Conservation (phyloP, 306 rosid species). For the Hippophae gyantsensis region DNA sequence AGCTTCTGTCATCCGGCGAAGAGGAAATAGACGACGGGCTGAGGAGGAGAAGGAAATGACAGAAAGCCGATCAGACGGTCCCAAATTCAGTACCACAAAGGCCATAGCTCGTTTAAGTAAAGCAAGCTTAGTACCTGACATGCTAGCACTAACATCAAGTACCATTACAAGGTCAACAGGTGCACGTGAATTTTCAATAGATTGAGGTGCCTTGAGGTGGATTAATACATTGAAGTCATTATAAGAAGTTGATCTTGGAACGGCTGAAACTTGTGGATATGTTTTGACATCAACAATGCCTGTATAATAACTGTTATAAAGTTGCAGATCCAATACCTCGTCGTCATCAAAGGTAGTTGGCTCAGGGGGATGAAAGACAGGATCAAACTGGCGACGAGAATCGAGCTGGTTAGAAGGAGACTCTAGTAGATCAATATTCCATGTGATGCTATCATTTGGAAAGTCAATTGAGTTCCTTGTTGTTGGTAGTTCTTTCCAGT, state of each 20-base stretch:
- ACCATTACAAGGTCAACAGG: conserved; percentile 85
- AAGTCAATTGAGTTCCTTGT: conserved; percentile 33
- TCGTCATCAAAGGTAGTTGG: conserved; percentile 71
- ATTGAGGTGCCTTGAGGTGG: conserved; percentile 75
- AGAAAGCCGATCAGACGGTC: conserved; percentile 76
- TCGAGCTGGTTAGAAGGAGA: conserved; percentile 42
- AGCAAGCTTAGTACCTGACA: conserved; percentile 87
- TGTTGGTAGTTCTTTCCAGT: conserved; percentile 89
- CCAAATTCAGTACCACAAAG: conserved; percentile 80
- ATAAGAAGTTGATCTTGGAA: conserved; percentile 46
- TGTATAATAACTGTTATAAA: conserved; percentile 20
- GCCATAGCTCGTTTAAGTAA: conserved; percentile 87
- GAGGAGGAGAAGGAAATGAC: conserved; percentile 76
- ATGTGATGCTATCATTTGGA: conserved; percentile 31
- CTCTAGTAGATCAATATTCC: conserved; percentile 37
- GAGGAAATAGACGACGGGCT: conserved; percentile 80
- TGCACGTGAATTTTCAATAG: conserved; percentile 43
- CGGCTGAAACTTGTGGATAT: conserved; percentile 72
- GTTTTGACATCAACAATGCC: conserved; percentile 50
- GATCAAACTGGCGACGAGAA: conserved; percentile 27
- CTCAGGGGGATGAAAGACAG: conserved; percentile 40
- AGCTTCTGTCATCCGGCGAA: conserved; percentile 59
- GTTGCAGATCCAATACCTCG: conserved; percentile 47
- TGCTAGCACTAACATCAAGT: conserved; percentile 97
- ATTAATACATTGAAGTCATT: conserved; percentile 54